Conservation (phyloP, 768 basidiomycete species). For the Amanita muscaria region DNA sequence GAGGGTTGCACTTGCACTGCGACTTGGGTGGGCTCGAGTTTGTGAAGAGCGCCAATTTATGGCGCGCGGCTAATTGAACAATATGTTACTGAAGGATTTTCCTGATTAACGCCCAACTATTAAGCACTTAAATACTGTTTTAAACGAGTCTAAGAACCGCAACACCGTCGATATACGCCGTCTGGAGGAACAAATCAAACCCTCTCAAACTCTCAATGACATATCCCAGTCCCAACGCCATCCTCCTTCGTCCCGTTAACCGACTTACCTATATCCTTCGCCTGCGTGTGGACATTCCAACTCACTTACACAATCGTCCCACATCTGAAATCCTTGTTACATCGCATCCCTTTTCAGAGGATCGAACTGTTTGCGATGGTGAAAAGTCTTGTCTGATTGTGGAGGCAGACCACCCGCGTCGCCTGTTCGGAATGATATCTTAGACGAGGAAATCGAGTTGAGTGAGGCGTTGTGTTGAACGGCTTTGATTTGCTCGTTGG, state of each 20-base stretch:
- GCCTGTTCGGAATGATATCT: slow-evolving; percentile 66
- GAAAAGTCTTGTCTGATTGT: slow-evolving; percentile 56
- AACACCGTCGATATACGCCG: slow-evolving; percentile 85
- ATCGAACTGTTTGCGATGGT: slow-evolving; percentile 57
- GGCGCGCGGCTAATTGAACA: no score
- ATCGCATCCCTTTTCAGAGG: slow-evolving; percentile 93
- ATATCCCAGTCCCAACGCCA: slow-evolving; percentile 43
- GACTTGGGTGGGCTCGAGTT: no score
- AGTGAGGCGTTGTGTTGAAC: slow-evolving; percentile 60
- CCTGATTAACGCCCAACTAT: no score
- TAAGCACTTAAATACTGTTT: no score
- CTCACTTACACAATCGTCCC: slow-evolving; percentile 80
- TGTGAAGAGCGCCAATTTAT: no score
- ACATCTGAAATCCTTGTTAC: slow-evolving; percentile 62
- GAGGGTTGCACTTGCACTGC: no score
- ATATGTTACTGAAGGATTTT: no score
- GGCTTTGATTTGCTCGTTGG: slow-evolving; percentile 56
- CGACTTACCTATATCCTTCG: slow-evolving; percentile 77
- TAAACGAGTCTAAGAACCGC: slow-evolving; percentile 49
- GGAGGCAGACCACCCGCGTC: slow-evolving; percentile 78
- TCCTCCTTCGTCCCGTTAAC: slow-evolving; percentile 34
- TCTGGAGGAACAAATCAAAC: slow-evolving; percentile 95
- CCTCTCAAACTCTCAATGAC: slow-evolving; percentile 76
- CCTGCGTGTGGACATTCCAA: slow-evolving; percentile 93
- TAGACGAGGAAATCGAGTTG: slow-evolving; percentile 47